These are phyloP conservation scores for Ophiostoma sp. DNA, from an alignment of 2,329 filamentous ascomycete species.

Conservation along the genomic window DNA sequence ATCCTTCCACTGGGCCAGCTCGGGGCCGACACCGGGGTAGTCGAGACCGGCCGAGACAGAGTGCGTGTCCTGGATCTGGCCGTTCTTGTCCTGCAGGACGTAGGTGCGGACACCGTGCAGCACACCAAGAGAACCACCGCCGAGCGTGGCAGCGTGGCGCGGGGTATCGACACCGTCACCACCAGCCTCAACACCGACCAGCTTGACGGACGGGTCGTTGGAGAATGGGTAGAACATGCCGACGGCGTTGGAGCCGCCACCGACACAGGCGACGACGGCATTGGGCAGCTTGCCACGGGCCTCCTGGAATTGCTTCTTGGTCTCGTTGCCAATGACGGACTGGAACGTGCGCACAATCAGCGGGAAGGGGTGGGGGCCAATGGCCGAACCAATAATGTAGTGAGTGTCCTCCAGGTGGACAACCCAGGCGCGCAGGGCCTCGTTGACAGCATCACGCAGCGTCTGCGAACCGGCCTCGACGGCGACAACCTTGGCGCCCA, in stretches of 20 bases:
- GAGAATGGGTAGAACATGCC: constrained; percentile 99
- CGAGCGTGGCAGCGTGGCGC: constrained; percentile 84
- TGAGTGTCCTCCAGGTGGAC: constrained; percentile 90
- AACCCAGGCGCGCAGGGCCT: constrained; percentile 92
- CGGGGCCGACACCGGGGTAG: constrained; percentile 94
- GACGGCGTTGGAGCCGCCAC: constrained; percentile 89
- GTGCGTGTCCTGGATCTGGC: constrained; percentile 93
- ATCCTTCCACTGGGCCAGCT: constrained; percentile 92
- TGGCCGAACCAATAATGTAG: constrained; percentile 97
- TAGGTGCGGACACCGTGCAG: constrained; percentile 96
- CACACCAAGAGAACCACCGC: constrained; percentile 84
- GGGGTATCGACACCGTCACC: constrained; percentile 87
- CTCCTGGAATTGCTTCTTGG: constrained; percentile 84
- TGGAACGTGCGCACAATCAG: constrained; percentile 98
- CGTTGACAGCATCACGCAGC: constrained; percentile 87
- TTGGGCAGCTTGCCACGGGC: constrained; percentile 88
- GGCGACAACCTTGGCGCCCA: constrained; percentile 88
- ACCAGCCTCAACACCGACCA: constrained; percentile 91
- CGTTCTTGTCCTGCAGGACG: constrained; percentile 86
- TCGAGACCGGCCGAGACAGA: constrained; percentile 95
- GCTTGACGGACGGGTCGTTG: constrained; percentile 78
- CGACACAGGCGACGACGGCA: constrained; percentile 93
- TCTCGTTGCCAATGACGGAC: constrained; percentile 92
- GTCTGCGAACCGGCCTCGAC: constrained; percentile 88
- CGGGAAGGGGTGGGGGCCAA: constrained; percentile 96